Evolutionary conservation across 2,329 filamentous ascomycete species (phyloP).

Genomic region (Penicillium polonicum): DNA sequence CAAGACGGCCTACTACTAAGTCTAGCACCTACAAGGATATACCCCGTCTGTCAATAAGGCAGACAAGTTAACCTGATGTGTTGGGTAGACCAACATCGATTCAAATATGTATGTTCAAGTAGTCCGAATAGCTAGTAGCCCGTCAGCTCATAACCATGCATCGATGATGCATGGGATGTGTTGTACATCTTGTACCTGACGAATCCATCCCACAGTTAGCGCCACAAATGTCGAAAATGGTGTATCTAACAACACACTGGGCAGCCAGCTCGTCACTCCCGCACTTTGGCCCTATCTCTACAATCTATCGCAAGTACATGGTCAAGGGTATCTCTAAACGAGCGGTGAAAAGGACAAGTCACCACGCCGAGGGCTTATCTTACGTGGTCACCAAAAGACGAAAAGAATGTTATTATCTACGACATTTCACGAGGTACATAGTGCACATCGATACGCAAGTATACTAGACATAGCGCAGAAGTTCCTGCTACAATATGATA

Average conservation of each 20-base stretch:
- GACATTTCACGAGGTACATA: background rate
- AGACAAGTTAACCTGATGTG: background rate
- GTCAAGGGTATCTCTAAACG: constrained; percentile 1
- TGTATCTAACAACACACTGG: background rate
- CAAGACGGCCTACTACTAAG: background rate
- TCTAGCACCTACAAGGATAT: background rate
- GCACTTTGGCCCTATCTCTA: background rate
- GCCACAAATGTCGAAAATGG: background rate
- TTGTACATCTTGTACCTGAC: constrained; percentile 13
- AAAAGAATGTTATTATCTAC: constrained; percentile 5
- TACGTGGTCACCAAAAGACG: background rate
- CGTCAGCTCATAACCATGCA: constrained; percentile 1
- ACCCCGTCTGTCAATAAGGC: background rate
- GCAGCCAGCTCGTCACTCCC: constrained; percentile 5
- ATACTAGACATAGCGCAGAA: background rate
- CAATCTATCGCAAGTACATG: background rate
- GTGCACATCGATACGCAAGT: background rate
- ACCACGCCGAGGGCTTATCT: constrained; percentile 1
- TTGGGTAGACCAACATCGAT: constrained; percentile 5
- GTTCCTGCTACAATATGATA: background rate
- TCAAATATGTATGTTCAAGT: background rate
- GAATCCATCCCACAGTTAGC: background rate
- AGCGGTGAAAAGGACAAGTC: constrained; percentile 12
- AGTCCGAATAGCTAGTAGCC: background rate
- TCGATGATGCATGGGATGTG: background rate